A percentile compares a stretch with the other conserved stretches of the same genome.
Evolutionary conservation across 352 stramenopile genomes (phyloP).

Genomic region (Paralagenidium karlingii): DNA sequence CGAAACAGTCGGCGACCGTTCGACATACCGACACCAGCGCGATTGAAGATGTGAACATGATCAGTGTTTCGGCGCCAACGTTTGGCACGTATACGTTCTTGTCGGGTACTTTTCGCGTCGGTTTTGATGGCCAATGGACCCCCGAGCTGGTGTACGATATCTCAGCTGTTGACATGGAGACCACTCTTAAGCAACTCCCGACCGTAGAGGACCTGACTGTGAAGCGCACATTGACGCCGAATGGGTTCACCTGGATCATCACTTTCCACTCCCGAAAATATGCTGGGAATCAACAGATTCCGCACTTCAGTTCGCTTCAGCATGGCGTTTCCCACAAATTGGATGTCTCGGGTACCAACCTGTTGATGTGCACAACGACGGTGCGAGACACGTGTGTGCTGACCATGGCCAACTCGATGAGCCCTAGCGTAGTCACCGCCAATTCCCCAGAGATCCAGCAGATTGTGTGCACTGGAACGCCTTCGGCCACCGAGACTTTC

Average conservation of each 20-base stretch:
- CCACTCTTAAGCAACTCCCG: constrained; percentile 24
- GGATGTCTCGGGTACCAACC: constrained; percentile 23
- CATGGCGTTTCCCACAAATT: constrained; percentile 34
- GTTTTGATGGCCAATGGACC: constrained; percentile 81
- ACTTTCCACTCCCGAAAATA: constrained; percentile 47
- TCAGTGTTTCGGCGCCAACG: constrained; percentile 53
- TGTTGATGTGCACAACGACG: constrained; percentile 42
- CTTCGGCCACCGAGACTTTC: constrained; percentile 23
- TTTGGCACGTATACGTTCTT: constrained; percentile 24
- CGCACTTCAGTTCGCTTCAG: constrained; percentile 26
- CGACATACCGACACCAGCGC: constrained; percentile 23
- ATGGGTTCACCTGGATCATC: constrained; percentile 69
- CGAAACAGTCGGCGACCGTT: constrained; percentile 36
- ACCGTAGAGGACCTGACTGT: constrained; percentile 40
- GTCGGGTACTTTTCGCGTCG: constrained; percentile 79
- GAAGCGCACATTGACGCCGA: constrained; percentile 34
- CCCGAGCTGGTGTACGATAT: constrained; percentile 77
- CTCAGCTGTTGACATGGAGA: constrained; percentile 71
- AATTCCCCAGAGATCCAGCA: constrained; percentile 40
- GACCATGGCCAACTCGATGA: constrained; percentile 24
- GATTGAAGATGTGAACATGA: constrained; percentile 43
- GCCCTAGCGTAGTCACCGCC: constrained; percentile 24
- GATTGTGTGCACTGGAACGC: constrained; percentile 24
- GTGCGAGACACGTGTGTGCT: constrained; percentile 25
- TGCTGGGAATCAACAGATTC: constrained; percentile 39